Evolutionary conservation across 805 yeast genomes (phyloP), one percentile per base, ranked within the genome.

Genomic region (Nakazawaea ishiwadae): DNA sequence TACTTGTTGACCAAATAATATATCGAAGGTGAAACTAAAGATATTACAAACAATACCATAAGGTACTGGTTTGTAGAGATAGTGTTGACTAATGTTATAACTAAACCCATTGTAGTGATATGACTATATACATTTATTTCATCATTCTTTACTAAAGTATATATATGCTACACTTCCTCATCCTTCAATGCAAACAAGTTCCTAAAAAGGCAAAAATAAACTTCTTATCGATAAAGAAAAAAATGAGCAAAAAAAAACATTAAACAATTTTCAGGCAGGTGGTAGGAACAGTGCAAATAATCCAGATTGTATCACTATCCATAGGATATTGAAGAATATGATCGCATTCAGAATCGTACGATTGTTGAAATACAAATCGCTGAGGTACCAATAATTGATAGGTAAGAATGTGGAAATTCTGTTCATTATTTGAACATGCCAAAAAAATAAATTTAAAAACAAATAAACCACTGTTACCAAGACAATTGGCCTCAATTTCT

Each of bases 371-470:
- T 57, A 45, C 39, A 60, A 51, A 41, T 66, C 66, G 5, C 84
- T 76, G 20, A 81, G 51, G 55, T 78, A 81, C 95, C 96, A 86
- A 50, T 78, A 73, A 42, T 78, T 75, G 7, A 85, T 54, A 0
- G 97, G 97, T 26, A 85, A 58, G 55, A 88, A 86, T 5, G 91
- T 73, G 9, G 83, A 75, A 4, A 90, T 74, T 41, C 99, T 69
- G 30, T 84, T 87, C 43, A 91, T 68, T 27, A 90, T 88, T 59
- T 91, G 99, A 28, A 83, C 85, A 58, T 91, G 90, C 77, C 93
- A 86, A 39, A 78, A 64, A 26, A 78, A 64, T 1, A 77, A 20
- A 5, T 80, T 77, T 4, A 84, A 63, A 4, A 76, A 37, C 2
- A 81, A 37, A 47, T 80, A 69, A 0, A 71, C 47, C 3, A 54